These are phyloP conservation scores for Colletotrichum sp. DNA, from an alignment of 2,329 filamentous ascomycete genomes.

Conservation along the genomic window DNA sequence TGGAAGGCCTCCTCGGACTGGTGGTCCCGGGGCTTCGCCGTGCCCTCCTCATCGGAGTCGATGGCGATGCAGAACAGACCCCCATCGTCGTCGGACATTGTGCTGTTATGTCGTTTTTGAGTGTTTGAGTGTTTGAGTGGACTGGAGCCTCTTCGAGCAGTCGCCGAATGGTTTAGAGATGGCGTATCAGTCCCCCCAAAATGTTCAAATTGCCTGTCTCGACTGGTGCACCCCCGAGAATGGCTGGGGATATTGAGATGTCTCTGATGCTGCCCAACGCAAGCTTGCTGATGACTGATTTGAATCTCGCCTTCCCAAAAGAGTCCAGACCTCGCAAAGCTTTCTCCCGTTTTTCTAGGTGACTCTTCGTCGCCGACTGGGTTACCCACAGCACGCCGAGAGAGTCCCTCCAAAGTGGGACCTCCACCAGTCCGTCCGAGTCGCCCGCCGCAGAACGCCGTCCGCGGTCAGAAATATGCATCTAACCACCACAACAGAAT, in stretches of 20 bases:
- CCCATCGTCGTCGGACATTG: constrained; percentile 29
- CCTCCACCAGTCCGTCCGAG: not conserved
- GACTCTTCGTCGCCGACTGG: not conserved
- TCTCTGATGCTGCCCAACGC: not conserved
- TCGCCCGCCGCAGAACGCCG: not conserved
- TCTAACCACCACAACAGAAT: not conserved
- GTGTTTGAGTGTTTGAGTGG: not conserved
- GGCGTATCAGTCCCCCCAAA: not conserved
- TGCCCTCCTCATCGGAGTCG: constrained; percentile 35
- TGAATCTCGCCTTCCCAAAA: not conserved
- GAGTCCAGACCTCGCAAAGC: not conserved
- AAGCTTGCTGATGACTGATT: not conserved
- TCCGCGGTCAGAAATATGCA: not conserved
- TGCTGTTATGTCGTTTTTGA: not conserved
- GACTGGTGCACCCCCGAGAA: not conserved
- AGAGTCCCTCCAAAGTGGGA: not conserved
- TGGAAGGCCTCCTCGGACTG: constrained; percentile 58
- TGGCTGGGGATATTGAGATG: not conserved
- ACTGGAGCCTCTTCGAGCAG: not conserved
- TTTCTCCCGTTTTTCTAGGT: not conserved
- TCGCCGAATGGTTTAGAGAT: not conserved
- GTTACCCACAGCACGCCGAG: not conserved
- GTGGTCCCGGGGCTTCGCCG: constrained; percentile 36
- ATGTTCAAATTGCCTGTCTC: not conserved
- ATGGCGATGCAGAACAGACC: constrained; percentile 36